phyloP scores from a whole-genome alignment of 2,329 filamentous ascomycete species.

The Exophiala xenobiotica region DNA sequence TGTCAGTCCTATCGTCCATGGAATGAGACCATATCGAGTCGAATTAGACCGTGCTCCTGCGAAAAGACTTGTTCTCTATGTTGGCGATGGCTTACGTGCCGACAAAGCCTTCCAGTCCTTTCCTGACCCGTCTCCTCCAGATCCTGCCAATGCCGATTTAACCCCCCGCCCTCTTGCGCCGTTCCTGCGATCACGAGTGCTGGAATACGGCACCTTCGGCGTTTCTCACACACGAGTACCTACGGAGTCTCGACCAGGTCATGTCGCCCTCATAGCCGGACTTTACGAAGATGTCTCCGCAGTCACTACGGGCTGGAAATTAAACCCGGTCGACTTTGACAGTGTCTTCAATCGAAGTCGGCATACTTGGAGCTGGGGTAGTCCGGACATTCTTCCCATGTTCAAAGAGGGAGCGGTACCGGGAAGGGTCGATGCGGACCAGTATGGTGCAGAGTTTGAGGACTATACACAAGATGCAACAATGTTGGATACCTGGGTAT shows the following conservation, averaged over 20 bases:
- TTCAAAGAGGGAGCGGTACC: constrained; percentile 90
- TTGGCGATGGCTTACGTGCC: constrained; percentile 94
- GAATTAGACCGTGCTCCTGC: constrained; percentile 69
- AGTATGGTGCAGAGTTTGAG: constrained; percentile 79
- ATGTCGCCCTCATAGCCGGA: constrained; percentile 94
- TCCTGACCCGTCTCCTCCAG: constrained; percentile 73
- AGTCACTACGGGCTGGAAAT: constrained; percentile 95
- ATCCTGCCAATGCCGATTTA: constrained; percentile 57
- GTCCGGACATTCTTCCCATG: constrained; percentile 96
- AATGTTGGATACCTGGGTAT: constrained; percentile 88
- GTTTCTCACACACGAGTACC: constrained; percentile 96
- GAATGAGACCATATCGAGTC: constrained; percentile 80
- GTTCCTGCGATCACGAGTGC: constrained; percentile 83
- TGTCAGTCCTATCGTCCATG: constrained; percentile 92
- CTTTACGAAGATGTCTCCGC: constrained; percentile 97
- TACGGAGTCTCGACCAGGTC: constrained; percentile 91
- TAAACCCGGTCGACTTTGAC: constrained; percentile 97
- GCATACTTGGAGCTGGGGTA: constrained; percentile 99
- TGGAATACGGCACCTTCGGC: constrained; percentile 90
- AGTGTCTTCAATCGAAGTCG: constrained; percentile 96
- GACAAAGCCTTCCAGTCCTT: constrained; percentile 97
- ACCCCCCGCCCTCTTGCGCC: constrained; percentile 79
- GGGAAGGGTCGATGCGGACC: constrained; percentile 82
- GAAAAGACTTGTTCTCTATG: constrained; percentile 86
- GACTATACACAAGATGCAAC: constrained; percentile 84